phyloP scores from a whole-genome alignment of 208 protist species.

The Wallacemonas rigidus region DNA sequence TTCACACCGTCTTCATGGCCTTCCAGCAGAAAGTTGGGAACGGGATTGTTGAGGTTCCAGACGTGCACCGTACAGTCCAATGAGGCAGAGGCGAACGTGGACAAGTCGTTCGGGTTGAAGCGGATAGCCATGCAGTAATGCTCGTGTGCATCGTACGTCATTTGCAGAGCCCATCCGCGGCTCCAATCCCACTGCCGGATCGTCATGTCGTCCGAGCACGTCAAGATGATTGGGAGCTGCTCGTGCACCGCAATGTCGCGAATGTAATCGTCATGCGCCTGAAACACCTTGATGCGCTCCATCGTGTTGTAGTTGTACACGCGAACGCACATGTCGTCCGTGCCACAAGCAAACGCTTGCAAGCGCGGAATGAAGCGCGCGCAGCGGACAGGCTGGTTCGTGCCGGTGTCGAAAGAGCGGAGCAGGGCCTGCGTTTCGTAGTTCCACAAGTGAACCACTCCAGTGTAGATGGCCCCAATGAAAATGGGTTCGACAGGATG shows the following conservation, averaged over 20 bases:
- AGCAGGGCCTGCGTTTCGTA: constrained; percentile 95
- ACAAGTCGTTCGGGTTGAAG: constrained; percentile 98
- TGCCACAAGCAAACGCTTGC: constrained; percentile 96
- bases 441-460: constrained; percentile 97
- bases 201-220: constrained; percentile 98
- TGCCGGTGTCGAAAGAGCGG: constrained; percentile 97
- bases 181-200: constrained; percentile 99
- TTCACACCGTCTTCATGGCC: constrained; percentile 99
- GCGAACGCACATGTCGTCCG: constrained; percentile 94
- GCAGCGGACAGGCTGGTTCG: constrained; percentile 92
- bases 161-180: constrained; percentile 91
- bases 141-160: constrained; percentile 97
- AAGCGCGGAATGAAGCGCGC: constrained; percentile 97
- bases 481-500: constrained; percentile 98
- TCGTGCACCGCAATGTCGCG: constrained; percentile 97
- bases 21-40: constrained; percentile 97
- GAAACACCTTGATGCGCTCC: constrained; percentile 96
- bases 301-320: constrained; percentile 99
- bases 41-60: constrained; percentile 92
- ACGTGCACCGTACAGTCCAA: constrained; percentile 97
- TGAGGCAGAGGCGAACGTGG: constrained; percentile 97
- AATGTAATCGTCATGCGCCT: constrained; percentile 98
- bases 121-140: constrained; percentile 98
- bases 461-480: constrained; percentile 93
- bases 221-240: constrained; percentile 94